Base-by-base conservation (phyloP, 352 stramenopile genomes). In the Aphanomyces astaci region DNA sequence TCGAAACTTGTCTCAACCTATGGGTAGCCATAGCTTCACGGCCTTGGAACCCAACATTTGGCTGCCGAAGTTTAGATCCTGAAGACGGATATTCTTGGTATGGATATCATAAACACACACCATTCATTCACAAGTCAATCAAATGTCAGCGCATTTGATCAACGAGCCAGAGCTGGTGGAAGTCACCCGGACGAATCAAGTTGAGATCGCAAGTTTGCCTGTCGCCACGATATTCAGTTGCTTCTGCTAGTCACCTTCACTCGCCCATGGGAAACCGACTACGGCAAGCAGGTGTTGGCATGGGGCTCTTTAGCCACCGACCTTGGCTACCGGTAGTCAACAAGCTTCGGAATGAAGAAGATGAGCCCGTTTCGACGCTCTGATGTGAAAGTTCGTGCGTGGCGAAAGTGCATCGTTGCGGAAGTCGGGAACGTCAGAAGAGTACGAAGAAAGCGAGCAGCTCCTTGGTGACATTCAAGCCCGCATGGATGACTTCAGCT, bases 401-500 rank as follows among this genome's bases (percentile, higher is more conserved):
- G 31, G 54, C 19, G 54, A 63, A 45, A n/a, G 13, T 17, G 28
- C 27, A 19, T 46, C 11, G 28, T 19, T 45, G 33, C 54, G 54
- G 22, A 63, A 63, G 28, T 63, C 54, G 19, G 54, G 54, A 4
- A 63, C 54, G 30, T 9, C 22, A 17, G 54, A 63, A 46, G 54
- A 63, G 32, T 63, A 63, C 28, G 54, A 63, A 13, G 54, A 63
- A n/a, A 25, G 28, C 9, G 28, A 40, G 30, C 54, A 63, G 15
- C 22, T 63, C 9, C 54, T 45, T 10, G 24, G 11, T 9, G 54
- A 63, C 30, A 63, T 63, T 30, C 40, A 63, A 30, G 9, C 32
- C 3, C 24, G 54, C 7, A 63, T 63, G 51, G 30, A 59, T 33
- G 51, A 59, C 24, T 59, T 59, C 28, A 39, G 11, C 36, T 43